Evolutionary conservation across 2,329 filamentous ascomycete genomes (phyloP).

Genomic region (Stemphylium beticola): DNA sequence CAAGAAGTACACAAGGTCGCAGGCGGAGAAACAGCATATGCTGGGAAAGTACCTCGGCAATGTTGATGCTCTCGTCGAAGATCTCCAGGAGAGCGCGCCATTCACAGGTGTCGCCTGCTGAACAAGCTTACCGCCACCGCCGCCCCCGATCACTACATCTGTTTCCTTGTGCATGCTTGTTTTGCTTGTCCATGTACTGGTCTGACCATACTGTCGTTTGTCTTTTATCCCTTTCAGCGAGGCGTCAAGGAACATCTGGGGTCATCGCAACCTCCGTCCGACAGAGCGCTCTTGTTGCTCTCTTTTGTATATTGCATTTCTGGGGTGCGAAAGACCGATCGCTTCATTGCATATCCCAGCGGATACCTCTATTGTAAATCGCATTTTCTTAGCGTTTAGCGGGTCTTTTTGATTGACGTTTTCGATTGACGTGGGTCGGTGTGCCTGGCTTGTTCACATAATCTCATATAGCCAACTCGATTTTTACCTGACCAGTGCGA

Average conservation of each 20-base stretch:
- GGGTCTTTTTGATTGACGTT: not conserved
- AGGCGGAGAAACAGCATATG: constrained; percentile 81
- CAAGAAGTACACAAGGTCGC: constrained; percentile 60
- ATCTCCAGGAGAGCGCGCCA: constrained; percentile 78
- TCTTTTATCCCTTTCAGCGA: constrained; percentile 29
- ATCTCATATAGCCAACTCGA: not conserved
- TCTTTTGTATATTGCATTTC: constrained; percentile 18
- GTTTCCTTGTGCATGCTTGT: constrained; percentile 21
- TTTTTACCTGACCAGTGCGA: not conserved
- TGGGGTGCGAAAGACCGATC: constrained; percentile 10
- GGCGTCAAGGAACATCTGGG: constrained; percentile 31
- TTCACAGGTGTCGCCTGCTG: constrained; percentile 44
- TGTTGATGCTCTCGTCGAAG: constrained; percentile 83
- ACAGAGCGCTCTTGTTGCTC: constrained; percentile 20
- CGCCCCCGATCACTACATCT: not conserved
- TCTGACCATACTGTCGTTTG: constrained; percentile 20
- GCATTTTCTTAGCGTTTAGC: constrained; percentile 15
- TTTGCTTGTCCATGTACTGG: constrained; percentile 18
- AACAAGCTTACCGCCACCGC: not conserved
- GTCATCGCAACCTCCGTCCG: constrained; percentile 14
- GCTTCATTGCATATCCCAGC: constrained; percentile 31
- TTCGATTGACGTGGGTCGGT: not conserved
- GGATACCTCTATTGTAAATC: constrained; percentile 27
- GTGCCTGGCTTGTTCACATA: not conserved
- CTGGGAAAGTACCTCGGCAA: constrained; percentile 77